Evolutionary conservation across 140 eudicot species (phyloP).

Genomic region (Ambrosia hybrid): DNA sequence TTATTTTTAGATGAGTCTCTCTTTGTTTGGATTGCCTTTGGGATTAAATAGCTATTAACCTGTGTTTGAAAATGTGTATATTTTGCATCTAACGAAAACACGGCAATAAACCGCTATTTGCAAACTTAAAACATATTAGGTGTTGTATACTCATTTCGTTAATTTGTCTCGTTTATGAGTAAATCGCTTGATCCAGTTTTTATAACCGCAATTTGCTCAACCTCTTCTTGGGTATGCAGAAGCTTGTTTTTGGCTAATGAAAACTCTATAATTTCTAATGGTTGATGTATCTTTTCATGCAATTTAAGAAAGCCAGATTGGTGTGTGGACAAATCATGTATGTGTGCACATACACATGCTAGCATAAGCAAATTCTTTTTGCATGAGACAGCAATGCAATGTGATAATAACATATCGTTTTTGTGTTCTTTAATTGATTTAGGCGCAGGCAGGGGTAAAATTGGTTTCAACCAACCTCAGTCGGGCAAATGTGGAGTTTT

Average conservation of each 20-base stretch:
- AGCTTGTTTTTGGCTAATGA: neutral
- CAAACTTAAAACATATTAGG: conserved; percentile 10
- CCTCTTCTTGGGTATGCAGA: neutral
- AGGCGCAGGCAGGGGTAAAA: conserved; percentile 29
- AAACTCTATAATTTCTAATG: neutral
- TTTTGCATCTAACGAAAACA: neutral
- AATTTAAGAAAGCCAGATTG: conserved; percentile 9
- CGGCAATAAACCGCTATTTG: conserved; percentile 7
- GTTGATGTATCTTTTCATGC: neutral
- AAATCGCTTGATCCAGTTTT: neutral
- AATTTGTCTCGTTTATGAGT: neutral
- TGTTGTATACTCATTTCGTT: neutral
- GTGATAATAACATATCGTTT: conserved; percentile 33
- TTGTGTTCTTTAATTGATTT: conserved; percentile 32
- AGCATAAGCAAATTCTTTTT: conserved; percentile 13
- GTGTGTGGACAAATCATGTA: neutral
- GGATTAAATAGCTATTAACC: conserved; percentile 19
- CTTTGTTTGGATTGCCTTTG: conserved; percentile 25
- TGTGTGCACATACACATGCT: neutral
- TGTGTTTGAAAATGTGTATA: conserved; percentile 15
- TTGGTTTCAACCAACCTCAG: conserved; percentile 22
- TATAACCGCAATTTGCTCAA: neutral
- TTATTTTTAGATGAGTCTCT: conserved; percentile 11
- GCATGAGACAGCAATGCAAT: conserved; percentile 16
- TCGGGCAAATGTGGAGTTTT: conserved; percentile 28